A percentile compares a stretch with the other conserved stretches of the same genome.
phyloP scores from a whole-genome alignment of 805 yeast genomes.

The Torulaspora gathmanii region DNA sequence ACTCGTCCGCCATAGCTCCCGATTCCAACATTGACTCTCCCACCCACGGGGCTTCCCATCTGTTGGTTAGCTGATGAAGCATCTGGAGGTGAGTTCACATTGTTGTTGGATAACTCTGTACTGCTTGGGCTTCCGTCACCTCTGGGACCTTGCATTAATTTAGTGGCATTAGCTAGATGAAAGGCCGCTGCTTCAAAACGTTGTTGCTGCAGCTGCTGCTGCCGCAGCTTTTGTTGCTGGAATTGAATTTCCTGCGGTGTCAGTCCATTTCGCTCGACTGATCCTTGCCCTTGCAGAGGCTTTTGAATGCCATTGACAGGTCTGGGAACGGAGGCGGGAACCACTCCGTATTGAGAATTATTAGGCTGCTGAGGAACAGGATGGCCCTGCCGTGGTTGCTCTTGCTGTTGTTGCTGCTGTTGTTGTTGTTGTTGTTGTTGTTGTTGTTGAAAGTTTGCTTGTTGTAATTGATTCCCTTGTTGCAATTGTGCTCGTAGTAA shows the following conservation, averaged over 20 bases:
- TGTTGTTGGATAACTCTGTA: slow-evolving; percentile 6
- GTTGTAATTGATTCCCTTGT: slow-evolving; percentile 25
- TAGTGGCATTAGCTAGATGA: slow-evolving; percentile 33
- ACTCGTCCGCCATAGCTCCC: slow-evolving; percentile 21
- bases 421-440: slow-evolving; percentile 14
- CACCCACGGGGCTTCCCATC: slow-evolving; percentile 19
- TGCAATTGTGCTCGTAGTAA: slow-evolving; percentile 32
- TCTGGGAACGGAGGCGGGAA: slow-evolving; percentile 1
- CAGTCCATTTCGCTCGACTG: slow-evolving; percentile 23
- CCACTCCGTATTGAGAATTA: neutral
- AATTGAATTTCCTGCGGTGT: slow-evolving; percentile 35
- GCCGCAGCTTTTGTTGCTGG: slow-evolving; percentile 35
- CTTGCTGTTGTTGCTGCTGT: slow-evolving; percentile 15
- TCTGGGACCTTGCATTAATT: slow-evolving; percentile 25
- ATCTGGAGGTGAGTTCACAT: slow-evolving; percentile 10
- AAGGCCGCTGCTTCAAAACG: slow-evolving; percentile 34
- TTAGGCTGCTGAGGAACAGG: slow-evolving; percentile 6
- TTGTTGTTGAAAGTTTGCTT: slow-evolving; percentile 11
- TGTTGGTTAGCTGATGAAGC: slow-evolving; percentile 8
- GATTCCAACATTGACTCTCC: slow-evolving; percentile 25
- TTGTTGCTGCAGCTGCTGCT: slow-evolving; percentile 35
- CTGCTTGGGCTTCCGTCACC: slow-evolving; percentile 9
- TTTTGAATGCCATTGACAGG: slow-evolving; percentile 3
- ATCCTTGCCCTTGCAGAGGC: slow-evolving; percentile 5
- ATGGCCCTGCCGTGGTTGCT: slow-evolving; percentile 9